Evolutionary conservation across 371 early-diverging fungal species (phyloP).

Genomic region (Mortierella sp.): DNA sequence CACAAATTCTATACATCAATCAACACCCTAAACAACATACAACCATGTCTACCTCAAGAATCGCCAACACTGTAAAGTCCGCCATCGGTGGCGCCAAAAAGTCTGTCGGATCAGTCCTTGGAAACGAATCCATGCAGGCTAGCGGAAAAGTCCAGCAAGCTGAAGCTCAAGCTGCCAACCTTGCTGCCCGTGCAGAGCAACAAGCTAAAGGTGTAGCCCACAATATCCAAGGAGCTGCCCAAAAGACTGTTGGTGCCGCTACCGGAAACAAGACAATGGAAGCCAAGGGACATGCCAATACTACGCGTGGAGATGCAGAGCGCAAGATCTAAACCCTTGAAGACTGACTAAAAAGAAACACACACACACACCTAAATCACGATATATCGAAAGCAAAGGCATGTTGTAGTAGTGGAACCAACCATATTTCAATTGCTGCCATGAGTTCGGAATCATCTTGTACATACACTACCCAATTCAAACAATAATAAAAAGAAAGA

Average conservation of each 20-base stretch:
- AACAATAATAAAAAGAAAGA: no score
- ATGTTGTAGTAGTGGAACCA: no score
- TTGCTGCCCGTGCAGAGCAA: constrained; percentile 25
- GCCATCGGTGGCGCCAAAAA: constrained; percentile 42
- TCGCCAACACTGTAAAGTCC: constrained; percentile 39
- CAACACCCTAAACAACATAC: background rate
- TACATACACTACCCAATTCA: no score
- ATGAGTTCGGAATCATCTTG: background rate
- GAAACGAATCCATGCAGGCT: constrained; percentile 38
- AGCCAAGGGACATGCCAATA: constrained; percentile 30
- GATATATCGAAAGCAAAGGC: background rate
- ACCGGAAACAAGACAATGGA: constrained; percentile 35
- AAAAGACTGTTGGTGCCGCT: constrained; percentile 20
- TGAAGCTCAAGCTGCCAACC: constrained; percentile 33
- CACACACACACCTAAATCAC: background rate
- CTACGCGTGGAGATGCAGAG: constrained; percentile 26
- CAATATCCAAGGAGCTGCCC: constrained; percentile 25
- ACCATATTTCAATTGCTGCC: background rate
- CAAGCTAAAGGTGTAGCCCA: constrained; percentile 36
- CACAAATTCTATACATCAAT: background rate
- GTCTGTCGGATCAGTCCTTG: constrained; percentile 28
- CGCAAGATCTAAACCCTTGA: constrained; percentile 29
- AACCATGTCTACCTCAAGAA: constrained; percentile 30
- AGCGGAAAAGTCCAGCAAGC: constrained; percentile 35
- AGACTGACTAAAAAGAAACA: background rate